phyloP scores from a whole-genome alignment of 2,329 filamentous ascomycete species.

The Ceratocystis lukuohia region DNA sequence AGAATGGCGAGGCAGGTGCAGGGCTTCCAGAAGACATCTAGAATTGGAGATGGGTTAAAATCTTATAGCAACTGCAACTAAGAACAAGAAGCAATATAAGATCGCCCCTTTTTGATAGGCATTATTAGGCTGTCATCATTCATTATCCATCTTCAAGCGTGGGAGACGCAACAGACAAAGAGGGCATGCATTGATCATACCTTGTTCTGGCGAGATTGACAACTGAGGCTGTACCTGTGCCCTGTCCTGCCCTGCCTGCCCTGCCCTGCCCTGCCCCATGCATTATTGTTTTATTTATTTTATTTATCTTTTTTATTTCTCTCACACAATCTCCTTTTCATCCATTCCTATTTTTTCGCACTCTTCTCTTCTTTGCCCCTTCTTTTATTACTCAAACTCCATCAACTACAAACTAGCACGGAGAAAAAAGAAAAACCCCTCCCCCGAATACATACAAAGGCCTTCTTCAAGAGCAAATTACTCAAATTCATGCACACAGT shows the following conservation, averaged over 20 bases:
- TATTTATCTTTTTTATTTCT: background rate
- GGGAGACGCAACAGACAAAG: background rate
- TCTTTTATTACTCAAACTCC: background rate
- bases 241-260: no score
- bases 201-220: background rate
- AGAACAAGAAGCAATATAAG: background rate
- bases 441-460: no score
- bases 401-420: background rate
- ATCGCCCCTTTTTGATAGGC: background rate
- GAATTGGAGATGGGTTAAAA: background rate
- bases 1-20: background rate
- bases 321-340: background rate
- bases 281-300: no score
- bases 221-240: background rate
- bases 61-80: background rate
- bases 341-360: background rate
- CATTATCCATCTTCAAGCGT: background rate
- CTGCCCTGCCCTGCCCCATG: no score
- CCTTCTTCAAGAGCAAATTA: background rate
- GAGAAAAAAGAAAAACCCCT: background rate
- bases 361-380: background rate
- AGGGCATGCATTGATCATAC: background rate
- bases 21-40: constrained; percentile 1
- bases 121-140: background rate
- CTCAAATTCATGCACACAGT: background rate